These are phyloP conservation scores for Candida dubliniensis DNA, from an alignment of 1,139 yeast genomes.

Conservation along the genomic window DNA sequence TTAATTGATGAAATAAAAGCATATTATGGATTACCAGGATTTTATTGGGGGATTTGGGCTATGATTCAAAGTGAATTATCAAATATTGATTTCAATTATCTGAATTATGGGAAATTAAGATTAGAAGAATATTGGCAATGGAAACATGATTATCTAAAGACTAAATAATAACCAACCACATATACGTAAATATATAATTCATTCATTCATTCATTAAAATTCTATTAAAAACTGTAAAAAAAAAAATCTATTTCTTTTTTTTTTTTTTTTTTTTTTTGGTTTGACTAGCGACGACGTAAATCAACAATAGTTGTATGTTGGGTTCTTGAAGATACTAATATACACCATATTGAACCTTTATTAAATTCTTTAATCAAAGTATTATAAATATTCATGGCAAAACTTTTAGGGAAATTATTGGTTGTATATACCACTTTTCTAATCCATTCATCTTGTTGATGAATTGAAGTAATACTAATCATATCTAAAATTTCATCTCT, in stretches of 20 bases:
- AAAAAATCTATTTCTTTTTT: neutral
- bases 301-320: conserved; percentile 68
- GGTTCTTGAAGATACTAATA: conserved; percentile 71
- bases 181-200: neutral
- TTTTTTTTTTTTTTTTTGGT: neutral
- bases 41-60: conserved; percentile 87
- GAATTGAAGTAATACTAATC: conserved; percentile 72
- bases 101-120: conserved; percentile 57
- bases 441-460: conserved; percentile 85
- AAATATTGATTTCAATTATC: conserved; percentile 72
- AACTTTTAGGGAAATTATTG: conserved; percentile 64
- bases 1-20: conserved; percentile 56
- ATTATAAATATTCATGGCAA: conserved; percentile 68
- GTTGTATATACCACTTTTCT: conserved; percentile 74
- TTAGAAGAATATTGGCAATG: conserved; percentile 71
- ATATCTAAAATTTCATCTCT: conserved; percentile 83
- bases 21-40: conserved; percentile 80
- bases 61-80: conserved; percentile 72
- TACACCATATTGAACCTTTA: conserved; percentile 71
- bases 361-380: conserved; percentile 70
- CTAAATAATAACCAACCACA: neutral
- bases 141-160: conserved; percentile 38
- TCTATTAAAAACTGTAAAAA: neutral
- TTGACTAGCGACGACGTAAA: conserved; percentile 47
- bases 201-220: conserved; percentile 1